Base-by-base conservation (phyloP, 768 basidiomycete species). In the Sistotremastrum suecicum region DNA sequence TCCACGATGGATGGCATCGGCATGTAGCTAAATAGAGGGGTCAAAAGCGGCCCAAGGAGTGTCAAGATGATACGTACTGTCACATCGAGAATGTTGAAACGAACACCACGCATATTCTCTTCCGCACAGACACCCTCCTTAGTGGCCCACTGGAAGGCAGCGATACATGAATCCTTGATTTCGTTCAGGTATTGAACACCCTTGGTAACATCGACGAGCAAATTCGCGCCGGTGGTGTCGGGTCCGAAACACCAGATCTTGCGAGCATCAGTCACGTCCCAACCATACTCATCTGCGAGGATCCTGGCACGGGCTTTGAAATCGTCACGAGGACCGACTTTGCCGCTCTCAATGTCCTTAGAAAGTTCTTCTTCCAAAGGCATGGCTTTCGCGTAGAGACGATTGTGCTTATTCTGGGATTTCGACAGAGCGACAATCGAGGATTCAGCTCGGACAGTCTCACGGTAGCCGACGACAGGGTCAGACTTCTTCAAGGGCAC, bases 191-290 rank as follows among this genome's bases (percentile, higher is more conserved):
- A 98, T 61, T 99, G 95, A 48, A 95, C 90, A 71, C 90, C 95
- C 78, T 98, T 99, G 57, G 95, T 97, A 55, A 84, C 87, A 68
- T 99, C 95, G 58, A 95, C 89, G 65, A 99, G 68, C 66, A 99
- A 65, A 70, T 99, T 99, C 47, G 95, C 80, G 39, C 95, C 95
- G 54, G 87, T 90, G 43, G 89, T 95, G 54, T 99, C 95, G 51
- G 95, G 95, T 56, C 94, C 95, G 75, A 99, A 99, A 67, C 87
- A 89, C 95, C 95, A 99, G 61, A 99, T 98, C 76, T 95, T 97
- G 60, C 95, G 76, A 56, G 95, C 95, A 59, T 99, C 95, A 50
- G 95, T 95, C 54, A 98, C 92, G 63, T 99, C 95, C 95, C 95
- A 98, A 45, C 89, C 90, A 61, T 69, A 83, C 53, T 97, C 91